Conservation (phyloP, 1,284 basidiomycete species). For the Pseudozyma flocculosa region DNA sequence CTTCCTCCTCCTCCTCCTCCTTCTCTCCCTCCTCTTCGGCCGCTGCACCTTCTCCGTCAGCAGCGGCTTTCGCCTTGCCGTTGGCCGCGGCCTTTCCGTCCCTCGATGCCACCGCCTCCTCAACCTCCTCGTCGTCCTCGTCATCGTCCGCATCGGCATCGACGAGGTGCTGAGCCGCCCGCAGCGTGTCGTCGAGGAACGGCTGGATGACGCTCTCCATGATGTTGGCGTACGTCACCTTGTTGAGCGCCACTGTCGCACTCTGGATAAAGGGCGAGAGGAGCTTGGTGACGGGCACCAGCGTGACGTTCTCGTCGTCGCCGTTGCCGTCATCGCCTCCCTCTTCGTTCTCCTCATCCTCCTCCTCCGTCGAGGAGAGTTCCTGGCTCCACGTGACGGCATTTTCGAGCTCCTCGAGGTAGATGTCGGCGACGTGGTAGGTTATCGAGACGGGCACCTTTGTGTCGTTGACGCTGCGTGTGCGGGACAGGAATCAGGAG, state of each 20-base stretch:
- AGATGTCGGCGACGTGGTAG: constrained; percentile 84
- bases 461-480: constrained; percentile 61
- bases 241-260: constrained; percentile 68
- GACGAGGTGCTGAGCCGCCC: constrained; percentile 9
- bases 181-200: constrained; percentile 58
- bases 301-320: constrained; percentile 17
- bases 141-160: constrained; percentile 15
- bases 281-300: constrained; percentile 65
- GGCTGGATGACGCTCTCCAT: constrained; percentile 69
- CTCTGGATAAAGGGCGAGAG: constrained; percentile 71
- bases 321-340: too few species aligned
- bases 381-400: constrained; percentile 56
- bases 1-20: constrained; percentile 1
- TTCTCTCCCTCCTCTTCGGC: constrained; percentile 12
- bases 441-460: constrained; percentile 70
- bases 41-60: too few species aligned
- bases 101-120: too few species aligned
- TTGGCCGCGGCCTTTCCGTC: too few species aligned
- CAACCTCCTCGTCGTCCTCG: constrained; percentile 11
- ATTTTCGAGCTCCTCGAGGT: constrained; percentile 85
- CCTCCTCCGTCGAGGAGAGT: constrained; percentile 1
- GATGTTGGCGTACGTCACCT: constrained; percentile 69
- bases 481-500: too few species aligned
- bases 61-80: too few species aligned
- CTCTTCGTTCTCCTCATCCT: constrained; percentile 3